Conservation (phyloP, 768 basidiomycete species). For the Podaxis sp. region DNA sequence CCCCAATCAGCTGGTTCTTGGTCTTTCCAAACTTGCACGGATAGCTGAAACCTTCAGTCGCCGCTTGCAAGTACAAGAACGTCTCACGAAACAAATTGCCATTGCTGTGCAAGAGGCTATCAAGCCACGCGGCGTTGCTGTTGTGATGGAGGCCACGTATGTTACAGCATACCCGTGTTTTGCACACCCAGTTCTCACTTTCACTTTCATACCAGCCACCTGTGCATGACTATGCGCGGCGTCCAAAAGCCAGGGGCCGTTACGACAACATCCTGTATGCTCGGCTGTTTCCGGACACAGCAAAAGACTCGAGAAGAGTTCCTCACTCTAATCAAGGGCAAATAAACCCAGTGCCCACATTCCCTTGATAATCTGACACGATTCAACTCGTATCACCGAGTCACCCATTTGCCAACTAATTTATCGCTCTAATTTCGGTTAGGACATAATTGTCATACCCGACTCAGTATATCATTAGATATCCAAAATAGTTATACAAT, state of each 20-base stretch:
- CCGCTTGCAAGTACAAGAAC: slow-evolving; percentile 95
- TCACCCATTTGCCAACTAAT: slow-evolving; percentile 11
- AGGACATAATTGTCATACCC: slow-evolving; percentile 3
- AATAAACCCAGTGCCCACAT: slow-evolving; percentile 25
- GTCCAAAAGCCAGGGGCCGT: slow-evolving; percentile 97
- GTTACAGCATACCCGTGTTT: slow-evolving; percentile 28
- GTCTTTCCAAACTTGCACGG: slow-evolving; percentile 93
- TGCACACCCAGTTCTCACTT: background rate
- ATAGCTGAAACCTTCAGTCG: slow-evolving; percentile 98
- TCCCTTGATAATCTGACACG: slow-evolving; percentile 15
- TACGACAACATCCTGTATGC: slow-evolving; percentile 96
- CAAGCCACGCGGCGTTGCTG: slow-evolving; percentile 94
- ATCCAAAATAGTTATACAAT: slow-evolving; percentile 16
- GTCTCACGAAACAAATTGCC: slow-evolving; percentile 96
- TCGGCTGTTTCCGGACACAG: slow-evolving; percentile 97
- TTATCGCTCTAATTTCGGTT: slow-evolving; percentile 1
- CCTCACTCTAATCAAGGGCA: slow-evolving; percentile 75
- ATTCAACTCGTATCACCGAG: slow-evolving; percentile 11
- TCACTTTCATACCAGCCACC: slow-evolving; percentile 56
- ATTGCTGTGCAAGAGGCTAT: slow-evolving; percentile 99
- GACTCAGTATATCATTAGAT: slow-evolving; percentile 15
- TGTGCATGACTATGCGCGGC: slow-evolving; percentile 99
- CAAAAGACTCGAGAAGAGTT: slow-evolving; percentile 99
- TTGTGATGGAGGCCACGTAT: slow-evolving; percentile 98
- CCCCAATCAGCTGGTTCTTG: slow-evolving; percentile 91